Evolutionary conservation across 164 flowering plant genomes (phyloP).

Genomic region (Magnolia changhungtana): DNA sequence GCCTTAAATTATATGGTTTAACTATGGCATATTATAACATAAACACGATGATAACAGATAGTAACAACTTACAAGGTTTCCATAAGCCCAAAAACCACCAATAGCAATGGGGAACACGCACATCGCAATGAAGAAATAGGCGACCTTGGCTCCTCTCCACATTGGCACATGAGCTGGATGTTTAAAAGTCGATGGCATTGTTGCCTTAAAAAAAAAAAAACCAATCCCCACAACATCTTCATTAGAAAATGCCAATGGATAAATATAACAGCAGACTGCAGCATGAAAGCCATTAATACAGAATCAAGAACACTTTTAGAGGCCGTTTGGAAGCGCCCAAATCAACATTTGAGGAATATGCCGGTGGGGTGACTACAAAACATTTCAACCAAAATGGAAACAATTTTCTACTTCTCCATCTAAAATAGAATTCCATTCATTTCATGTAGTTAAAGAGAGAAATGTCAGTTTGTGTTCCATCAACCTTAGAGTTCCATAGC

Average conservation of each 20-base stretch:
- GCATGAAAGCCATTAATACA: too few relatives aligned
- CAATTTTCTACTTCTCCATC: too few relatives aligned
- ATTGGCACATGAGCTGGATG: conserved; percentile 97
- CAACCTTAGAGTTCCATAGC: neutral
- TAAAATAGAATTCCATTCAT: too few relatives aligned
- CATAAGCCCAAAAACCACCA: conserved; percentile 98
- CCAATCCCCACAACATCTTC: neutral
- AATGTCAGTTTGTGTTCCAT: neutral
- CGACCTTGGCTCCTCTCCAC: conserved; percentile 99
- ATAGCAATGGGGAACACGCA: conserved; percentile 93
- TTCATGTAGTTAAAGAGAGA: too few relatives aligned
- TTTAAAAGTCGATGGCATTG: conserved; percentile 98
- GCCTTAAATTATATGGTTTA: too few relatives aligned
- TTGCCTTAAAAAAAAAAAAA: conserved; percentile 47
- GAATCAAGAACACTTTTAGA: too few relatives aligned
- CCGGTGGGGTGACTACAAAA: too few relatives aligned
- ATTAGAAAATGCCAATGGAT: neutral
- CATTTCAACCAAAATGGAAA: too few relatives aligned
- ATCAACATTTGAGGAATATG: too few relatives aligned
- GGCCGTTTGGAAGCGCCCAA: too few relatives aligned
- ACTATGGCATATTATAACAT: neutral
- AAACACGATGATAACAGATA: neutral
- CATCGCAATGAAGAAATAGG: conserved; percentile 89
- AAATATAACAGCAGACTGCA: too few relatives aligned
- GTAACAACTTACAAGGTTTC: conserved; percentile 72